phyloP scores from a whole-genome alignment of 331 rosid species.

The Stylosanthes scabra region DNA sequence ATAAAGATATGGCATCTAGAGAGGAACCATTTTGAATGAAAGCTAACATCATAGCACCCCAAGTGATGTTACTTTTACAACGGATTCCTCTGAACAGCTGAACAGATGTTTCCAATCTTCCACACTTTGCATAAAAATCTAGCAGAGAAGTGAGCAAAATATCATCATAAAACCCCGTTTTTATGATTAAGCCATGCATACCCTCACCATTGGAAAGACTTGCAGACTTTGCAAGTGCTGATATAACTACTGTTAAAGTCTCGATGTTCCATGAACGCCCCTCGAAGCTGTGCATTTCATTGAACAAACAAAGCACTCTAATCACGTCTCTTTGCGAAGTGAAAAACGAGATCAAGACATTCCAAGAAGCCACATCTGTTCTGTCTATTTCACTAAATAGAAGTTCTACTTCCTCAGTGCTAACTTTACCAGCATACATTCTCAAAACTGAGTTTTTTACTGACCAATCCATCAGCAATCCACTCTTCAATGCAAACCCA shows the following conservation, averaged over 20 bases:
- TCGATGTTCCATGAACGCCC: slow-evolving; percentile 35
- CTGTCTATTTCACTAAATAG: slow-evolving; percentile 46
- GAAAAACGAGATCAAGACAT: slow-evolving; percentile 49
- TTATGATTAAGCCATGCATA: slow-evolving; percentile 49
- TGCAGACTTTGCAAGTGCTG: slow-evolving; percentile 45
- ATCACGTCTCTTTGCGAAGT: slow-evolving; percentile 37
- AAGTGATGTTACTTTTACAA: slow-evolving; percentile 46
- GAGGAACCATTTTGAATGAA: slow-evolving; percentile 57
- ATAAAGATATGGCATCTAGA: slow-evolving; percentile 50
- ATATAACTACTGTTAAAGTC: slow-evolving; percentile 53
- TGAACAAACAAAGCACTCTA: slow-evolving; percentile 41
- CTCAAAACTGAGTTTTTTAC: slow-evolving; percentile 55
- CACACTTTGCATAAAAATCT: slow-evolving; percentile 61
- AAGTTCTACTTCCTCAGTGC: slow-evolving; percentile 42
- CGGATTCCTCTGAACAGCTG: slow-evolving; percentile 47
- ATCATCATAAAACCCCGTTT: slow-evolving; percentile 55
- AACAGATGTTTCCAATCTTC: slow-evolving; percentile 46
- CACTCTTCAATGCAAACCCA: slow-evolving; percentile 55
- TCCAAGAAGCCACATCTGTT: slow-evolving; percentile 59
- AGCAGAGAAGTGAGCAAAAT: slow-evolving; percentile 57
- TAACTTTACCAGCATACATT: slow-evolving; percentile 52
- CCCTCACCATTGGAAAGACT: slow-evolving; percentile 54
- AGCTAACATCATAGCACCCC: slow-evolving; percentile 66
- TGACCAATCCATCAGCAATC: slow-evolving; percentile 43
- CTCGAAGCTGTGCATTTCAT: slow-evolving; percentile 42